A percentile compares a stretch with the other conserved stretches of the same genome.
Evolutionary conservation across 495 filamentous ascomycete genomes (phyloP).

Genomic region (Monascus purpureus): DNA sequence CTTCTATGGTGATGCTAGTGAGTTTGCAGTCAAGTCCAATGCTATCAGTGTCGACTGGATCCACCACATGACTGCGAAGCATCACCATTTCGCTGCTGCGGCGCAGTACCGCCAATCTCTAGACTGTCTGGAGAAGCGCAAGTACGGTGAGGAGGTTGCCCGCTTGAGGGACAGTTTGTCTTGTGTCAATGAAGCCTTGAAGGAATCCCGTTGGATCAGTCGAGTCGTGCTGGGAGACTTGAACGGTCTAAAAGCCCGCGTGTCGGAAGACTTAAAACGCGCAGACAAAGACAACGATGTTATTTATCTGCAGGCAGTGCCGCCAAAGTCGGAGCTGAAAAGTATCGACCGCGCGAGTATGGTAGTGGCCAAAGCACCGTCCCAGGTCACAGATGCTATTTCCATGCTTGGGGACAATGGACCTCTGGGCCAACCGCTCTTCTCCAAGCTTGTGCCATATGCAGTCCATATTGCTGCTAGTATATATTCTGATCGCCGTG

Average conservation of each 20-base stretch:
- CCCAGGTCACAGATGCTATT: conserved; percentile 67
- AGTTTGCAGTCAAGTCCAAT: conserved; percentile 75
- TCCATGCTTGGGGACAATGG: conserved; percentile 66
- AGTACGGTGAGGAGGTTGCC: conserved; percentile 93
- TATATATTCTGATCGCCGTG: conserved; percentile 85
- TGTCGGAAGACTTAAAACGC: conserved; percentile 76
- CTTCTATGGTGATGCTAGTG: conserved; percentile 71
- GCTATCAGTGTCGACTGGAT: conserved; percentile 92
- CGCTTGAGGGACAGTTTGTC: conserved; percentile 65
- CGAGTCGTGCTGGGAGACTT: conserved; percentile 72
- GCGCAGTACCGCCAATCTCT: conserved; percentile 90
- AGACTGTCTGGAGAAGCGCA: conserved; percentile 84
- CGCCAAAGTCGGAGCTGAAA: conserved; percentile 78
- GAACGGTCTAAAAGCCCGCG: conserved; percentile 65
- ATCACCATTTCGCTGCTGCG: conserved; percentile 93
- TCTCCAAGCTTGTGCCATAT: conserved; percentile 87
- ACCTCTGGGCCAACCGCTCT: conserved; percentile 70
- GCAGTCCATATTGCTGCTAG: conserved; percentile 89
- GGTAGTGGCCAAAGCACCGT: conserved; percentile 67
- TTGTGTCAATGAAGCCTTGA: conserved; percentile 77
- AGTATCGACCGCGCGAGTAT: conserved; percentile 77
- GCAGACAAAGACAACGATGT: conserved; percentile 95
- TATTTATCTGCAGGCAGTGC: conserved; percentile 77
- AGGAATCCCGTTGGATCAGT: conserved; percentile 74
- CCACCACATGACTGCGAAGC: conserved; percentile 93